Percentiles rank a stretch among this genome's conserved stretches.
Evolutionary conservation across 2,329 filamentous ascomycete genomes (phyloP).

Genomic region (Talaromyces rugulosus): DNA sequence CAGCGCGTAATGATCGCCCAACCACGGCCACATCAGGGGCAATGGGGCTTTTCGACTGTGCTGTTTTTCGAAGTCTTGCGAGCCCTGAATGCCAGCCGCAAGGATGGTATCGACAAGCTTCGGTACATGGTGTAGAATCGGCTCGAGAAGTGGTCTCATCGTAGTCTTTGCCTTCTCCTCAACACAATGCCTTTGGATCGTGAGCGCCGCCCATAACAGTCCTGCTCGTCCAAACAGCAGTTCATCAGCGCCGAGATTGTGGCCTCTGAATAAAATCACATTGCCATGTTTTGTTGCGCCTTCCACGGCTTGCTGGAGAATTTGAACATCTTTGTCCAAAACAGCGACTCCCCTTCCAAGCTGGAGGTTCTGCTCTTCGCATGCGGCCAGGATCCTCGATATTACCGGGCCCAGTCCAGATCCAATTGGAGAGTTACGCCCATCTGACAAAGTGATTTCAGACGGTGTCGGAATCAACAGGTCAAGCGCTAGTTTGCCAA

Average conservation of each 20-base stretch:
- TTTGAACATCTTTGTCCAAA: constrained; percentile 22
- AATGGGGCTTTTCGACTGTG: constrained; percentile 28
- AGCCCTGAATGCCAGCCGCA: constrained; percentile 28
- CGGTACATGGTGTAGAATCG: constrained; percentile 26
- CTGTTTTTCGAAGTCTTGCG: constrained; percentile 24
- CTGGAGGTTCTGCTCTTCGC: constrained; percentile 9
- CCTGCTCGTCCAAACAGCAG: constrained; percentile 37
- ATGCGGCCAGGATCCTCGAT: constrained; percentile 24
- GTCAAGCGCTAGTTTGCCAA: constrained; percentile 24
- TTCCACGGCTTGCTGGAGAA: constrained; percentile 25
- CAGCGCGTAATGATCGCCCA: constrained; percentile 31
- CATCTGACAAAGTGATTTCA: constrained; percentile 22
- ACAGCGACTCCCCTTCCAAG: constrained; percentile 13
- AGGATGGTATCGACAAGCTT: constrained; percentile 30
- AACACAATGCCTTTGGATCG: constrained; percentile 25
- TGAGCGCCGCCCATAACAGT: constrained; percentile 33
- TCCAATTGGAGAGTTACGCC: constrained; percentile 30
- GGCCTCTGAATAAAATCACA: constrained; percentile 21
- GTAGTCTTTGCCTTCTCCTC: constrained; percentile 15
- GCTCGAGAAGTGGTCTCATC: constrained; percentile 15
- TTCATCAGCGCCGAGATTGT: constrained; percentile 34
- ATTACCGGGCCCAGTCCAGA: constrained; percentile 22
- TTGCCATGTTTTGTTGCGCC: constrained; percentile 26
- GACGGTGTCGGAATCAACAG: constrained; percentile 23
- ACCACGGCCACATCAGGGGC: constrained; percentile 40